phyloP scores from a whole-genome alignment of 768 basidiomycete genomes.

The Lactarius hengduanensis region DNA sequence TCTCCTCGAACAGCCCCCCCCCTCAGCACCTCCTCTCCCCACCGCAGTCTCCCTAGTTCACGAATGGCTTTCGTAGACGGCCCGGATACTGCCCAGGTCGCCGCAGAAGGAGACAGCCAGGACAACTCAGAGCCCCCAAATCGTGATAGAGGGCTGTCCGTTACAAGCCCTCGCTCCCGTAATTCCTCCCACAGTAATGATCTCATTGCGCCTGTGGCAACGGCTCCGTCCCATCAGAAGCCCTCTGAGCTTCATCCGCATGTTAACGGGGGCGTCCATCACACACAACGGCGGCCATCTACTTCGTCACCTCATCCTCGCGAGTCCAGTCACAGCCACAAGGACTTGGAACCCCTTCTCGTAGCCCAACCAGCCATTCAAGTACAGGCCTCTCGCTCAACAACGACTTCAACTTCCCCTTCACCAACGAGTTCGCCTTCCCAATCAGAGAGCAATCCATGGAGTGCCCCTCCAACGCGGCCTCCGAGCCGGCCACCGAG shows the following conservation, averaged over 20 bases:
- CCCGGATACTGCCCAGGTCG: slow-evolving; percentile 48
- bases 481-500: slow-evolving; percentile 56
- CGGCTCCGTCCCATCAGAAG: slow-evolving; percentile 12
- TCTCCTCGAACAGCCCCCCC: slow-evolving; percentile 24
- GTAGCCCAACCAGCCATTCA: slow-evolving; percentile 31
- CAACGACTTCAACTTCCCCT: slow-evolving; percentile 42
- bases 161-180: slow-evolving; percentile 21
- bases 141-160: slow-evolving; percentile 31
- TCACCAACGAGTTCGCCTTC: slow-evolving; percentile 48
- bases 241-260: not conserved
- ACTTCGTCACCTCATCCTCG: slow-evolving; percentile 54
- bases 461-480: slow-evolving; percentile 60
- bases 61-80: slow-evolving; percentile 46
- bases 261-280: slow-evolving; percentile 29
- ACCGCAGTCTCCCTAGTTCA: slow-evolving; percentile 23
- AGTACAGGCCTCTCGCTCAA: slow-evolving; percentile 35
- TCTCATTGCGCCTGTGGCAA: slow-evolving; percentile 17
- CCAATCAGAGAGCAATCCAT: slow-evolving; percentile 56
- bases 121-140: slow-evolving; percentile 61
- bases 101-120: slow-evolving; percentile 50
- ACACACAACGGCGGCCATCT: slow-evolving; percentile 28
- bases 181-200: slow-evolving; percentile 3
- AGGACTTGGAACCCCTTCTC: slow-evolving; percentile 41
- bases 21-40: slow-evolving; percentile 31
- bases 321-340: slow-evolving; percentile 49